Evolutionary conservation across 2,329 filamentous ascomycete species (phyloP), one percentile per base, ranked within the genome.

Genomic region (Fusarium verrucosum): DNA sequence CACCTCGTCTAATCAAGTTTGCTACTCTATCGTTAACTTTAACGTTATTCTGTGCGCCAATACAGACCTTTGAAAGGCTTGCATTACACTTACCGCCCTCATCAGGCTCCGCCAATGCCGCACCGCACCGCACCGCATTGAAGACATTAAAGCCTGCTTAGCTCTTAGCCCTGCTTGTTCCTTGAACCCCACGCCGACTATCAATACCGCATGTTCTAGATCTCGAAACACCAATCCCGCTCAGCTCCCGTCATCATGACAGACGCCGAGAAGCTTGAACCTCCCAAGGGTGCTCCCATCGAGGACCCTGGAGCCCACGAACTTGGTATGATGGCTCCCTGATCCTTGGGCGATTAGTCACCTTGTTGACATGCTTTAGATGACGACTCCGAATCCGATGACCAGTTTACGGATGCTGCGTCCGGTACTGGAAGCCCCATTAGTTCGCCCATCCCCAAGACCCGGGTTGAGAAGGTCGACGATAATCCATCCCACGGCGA

Each of bases 401-500:
- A 90, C 67, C 88, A 90, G 76, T 90, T 89, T 75, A 89, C 85
- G 46, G 88, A 90, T 73, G 87, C 88, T 30, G 85, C 85, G 51
- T 88, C 86, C 30, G 82, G 76, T 53, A 79, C 72, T 56, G 76
- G 70, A 66, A 84, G 76, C 72, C 79, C 77, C 10, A 77, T 75
- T 36, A 75, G 73, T 61, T 84, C 84, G 14, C 83, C 85, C 19
- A 82, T 87, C 50, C 87, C 85, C n/a, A 82, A 79, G 62, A 87
- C 84, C 22, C 77, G 85, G 50, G 81, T 88, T 30, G 85, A 88
- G 72, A 85, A 82, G 76, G 79, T 87, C 56, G 83, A 86, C 70
- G 79, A 85, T 66, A 70, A 72, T 32, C 72, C 74, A 8, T 68
- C 85, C 36, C 83, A 88, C 67, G 87, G 85, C 59, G 85, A 89